Evolutionary conservation across 2,329 filamentous ascomycete genomes (phyloP).

Genomic region (Exophiala calicioides): DNA sequence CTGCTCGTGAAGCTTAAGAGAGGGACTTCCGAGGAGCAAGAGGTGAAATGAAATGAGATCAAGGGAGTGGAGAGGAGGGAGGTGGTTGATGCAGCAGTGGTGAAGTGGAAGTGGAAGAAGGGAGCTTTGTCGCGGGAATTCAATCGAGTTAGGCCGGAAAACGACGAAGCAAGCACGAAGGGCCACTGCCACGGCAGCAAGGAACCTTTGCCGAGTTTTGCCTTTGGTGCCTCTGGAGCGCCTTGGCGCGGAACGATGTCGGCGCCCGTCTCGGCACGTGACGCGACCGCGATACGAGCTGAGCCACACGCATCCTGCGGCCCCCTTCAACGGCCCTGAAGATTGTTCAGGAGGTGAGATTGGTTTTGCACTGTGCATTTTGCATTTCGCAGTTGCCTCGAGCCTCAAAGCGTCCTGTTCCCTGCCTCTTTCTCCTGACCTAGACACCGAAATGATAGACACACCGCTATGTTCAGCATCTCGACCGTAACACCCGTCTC

Average conservation of each 20-base stretch:
- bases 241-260: background rate
- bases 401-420: background rate
- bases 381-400: background rate
- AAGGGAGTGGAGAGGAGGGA: constrained; percentile 42
- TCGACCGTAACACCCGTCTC: constrained; percentile 1
- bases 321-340: too few relatives aligned
- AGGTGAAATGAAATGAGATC: constrained; percentile 36
- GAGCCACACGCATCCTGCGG: too few relatives aligned
- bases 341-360: too few relatives aligned
- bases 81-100: too few relatives aligned
- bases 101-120: constrained; percentile 20
- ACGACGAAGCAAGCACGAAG: too few relatives aligned
- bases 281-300: too few relatives aligned
- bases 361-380: too few relatives aligned
- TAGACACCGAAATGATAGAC: constrained; percentile 6
- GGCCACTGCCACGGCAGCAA: too few relatives aligned
- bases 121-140: constrained; percentile 16
- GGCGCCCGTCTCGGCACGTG: too few relatives aligned
- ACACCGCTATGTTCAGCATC: constrained; percentile 13
- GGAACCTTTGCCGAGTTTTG: background rate
- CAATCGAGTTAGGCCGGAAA: constrained; percentile 19
- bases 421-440: background rate
- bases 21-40: constrained; percentile 25
- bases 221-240: background rate
- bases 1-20: constrained; percentile 37